These are phyloP conservation scores for Penicillium sp. DNA, from an alignment of 2,329 filamentous ascomycete genomes.

Conservation along the genomic window DNA sequence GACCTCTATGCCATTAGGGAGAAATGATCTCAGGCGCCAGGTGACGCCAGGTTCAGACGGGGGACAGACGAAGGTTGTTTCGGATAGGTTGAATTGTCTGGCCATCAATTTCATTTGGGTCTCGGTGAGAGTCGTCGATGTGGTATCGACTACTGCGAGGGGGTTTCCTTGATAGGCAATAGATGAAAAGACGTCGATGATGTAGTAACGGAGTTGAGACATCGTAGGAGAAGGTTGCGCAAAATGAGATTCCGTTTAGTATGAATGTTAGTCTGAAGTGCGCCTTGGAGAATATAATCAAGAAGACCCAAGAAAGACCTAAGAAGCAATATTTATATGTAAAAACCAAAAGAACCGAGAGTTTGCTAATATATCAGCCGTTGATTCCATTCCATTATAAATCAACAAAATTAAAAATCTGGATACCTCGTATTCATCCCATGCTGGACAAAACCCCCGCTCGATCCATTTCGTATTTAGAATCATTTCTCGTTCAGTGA, in stretches of 20 bases:
- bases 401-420: background rate
- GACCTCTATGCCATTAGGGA: slow-evolving; percentile 23
- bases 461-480: background rate
- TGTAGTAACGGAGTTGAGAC: slow-evolving; percentile 11
- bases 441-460: background rate
- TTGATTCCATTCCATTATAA: background rate
- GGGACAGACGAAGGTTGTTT: slow-evolving; percentile 18
- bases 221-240: background rate
- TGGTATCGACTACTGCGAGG: slow-evolving; percentile 20
- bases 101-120: slow-evolving; percentile 21
- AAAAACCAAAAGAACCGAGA: background rate
- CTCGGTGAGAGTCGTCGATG: slow-evolving; percentile 10
- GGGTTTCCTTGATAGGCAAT: slow-evolving; percentile 22
- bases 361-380: background rate
- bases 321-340: background rate
- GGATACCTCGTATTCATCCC: background rate
- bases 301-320: too few species aligned
- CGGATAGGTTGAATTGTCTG: slow-evolving; percentile 21
- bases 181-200: slow-evolving; percentile 20
- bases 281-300: background rate
- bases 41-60: slow-evolving; percentile 10
- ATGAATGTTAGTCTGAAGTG: background rate
- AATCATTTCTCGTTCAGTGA: background rate
- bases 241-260: background rate
- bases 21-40: slow-evolving; percentile 20